phyloP scores from a whole-genome alignment of 495 filamentous ascomycete genomes.

The Podospora comata region DNA sequence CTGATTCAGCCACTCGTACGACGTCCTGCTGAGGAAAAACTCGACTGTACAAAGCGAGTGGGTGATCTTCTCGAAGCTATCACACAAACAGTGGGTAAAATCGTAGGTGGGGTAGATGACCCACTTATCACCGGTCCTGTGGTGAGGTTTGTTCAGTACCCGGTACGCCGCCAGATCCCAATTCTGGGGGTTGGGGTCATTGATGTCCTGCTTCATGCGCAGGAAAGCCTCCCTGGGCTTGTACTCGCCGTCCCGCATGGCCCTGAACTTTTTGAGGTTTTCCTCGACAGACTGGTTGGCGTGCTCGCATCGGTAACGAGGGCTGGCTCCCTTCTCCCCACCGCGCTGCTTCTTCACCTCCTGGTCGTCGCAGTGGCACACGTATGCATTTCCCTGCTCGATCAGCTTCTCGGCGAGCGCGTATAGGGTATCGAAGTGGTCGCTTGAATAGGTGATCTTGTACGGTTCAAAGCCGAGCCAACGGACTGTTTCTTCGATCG shows the following conservation, averaged over 20 bases:
- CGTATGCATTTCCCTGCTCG: conserved; percentile 68
- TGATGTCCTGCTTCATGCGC: conserved; percentile 81
- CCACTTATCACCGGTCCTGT: conserved; percentile 71
- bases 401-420: conserved; percentile 86
- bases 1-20: conserved; percentile 83
- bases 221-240: conserved; percentile 81
- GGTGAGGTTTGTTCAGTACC: conserved; percentile 66
- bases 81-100: conserved; percentile 82
- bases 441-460: conserved; percentile 71
- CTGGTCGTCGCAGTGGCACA: conserved; percentile 54
- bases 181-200: conserved; percentile 63
- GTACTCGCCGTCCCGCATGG: conserved; percentile 90
- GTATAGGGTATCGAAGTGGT: conserved; percentile 85
- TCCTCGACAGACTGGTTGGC: conserved; percentile 69
- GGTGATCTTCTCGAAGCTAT: conserved; percentile 83
- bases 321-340: conserved; percentile 61
- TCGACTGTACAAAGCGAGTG: conserved; percentile 89
- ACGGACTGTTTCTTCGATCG: conserved; percentile 73
- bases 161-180: conserved; percentile 81
- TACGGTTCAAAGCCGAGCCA: conserved; percentile 82
- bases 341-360: conserved; percentile 85
- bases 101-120: conserved; percentile 89
- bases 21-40: conserved; percentile 69
- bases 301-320: conserved; percentile 75
- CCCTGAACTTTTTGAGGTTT: conserved; percentile 77